Evolutionary conservation across 2,329 filamentous ascomycete species (phyloP), one percentile per base, ranked within the genome.

Genomic region (Xylariaceae sp.): DNA sequence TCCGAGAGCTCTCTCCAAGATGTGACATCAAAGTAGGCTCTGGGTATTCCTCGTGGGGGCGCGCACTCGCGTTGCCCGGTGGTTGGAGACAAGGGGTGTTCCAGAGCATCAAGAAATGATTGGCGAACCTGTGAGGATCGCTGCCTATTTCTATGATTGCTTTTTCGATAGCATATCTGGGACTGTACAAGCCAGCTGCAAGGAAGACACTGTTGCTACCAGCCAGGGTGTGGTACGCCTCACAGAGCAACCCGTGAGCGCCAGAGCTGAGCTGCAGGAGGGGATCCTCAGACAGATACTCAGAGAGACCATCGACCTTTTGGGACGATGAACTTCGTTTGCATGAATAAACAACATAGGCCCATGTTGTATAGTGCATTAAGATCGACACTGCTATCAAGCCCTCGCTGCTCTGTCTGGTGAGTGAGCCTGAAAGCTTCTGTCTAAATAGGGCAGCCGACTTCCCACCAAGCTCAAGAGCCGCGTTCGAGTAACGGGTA

Each of bases 341-440:
- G 28, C 45, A 36, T 11, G 39, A 13, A 22, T 42, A 50, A 13
- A 34, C 51, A 31, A 45, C 18, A 50, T 45, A 38, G 18, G 36
- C 34, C 51, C 51, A 53, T 18, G 51, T 49, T 50, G 50, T 38
- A 17, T 53, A 53, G 11, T 53, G 51, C 45, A 53, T 50, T 14
- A 53, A 31, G 19, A 46, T 46, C 14, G 31, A 46, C 19, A 49
- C 42, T 13, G 51, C 47, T 16, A 53, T 34, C 7, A 53, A 17
- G n/a, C 41, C 28, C 18, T 53, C 51, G 19, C 51, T 49, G 10
- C 50, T 45, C 16, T 38, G 34, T 16, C 42, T 10, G 11, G 48
- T 50, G 5, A 50, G 31, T 2, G 48, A 36, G 6, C 38, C 6
- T 10, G 19, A 45, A 36, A 50, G 13, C 28, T 22, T 41, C 18